Percentiles rank a stretch among this genome's conserved stretches.
Evolutionary conservation across 208 protist genomes (phyloP).

Genomic region (Sergeia podlipaevii): DNA sequence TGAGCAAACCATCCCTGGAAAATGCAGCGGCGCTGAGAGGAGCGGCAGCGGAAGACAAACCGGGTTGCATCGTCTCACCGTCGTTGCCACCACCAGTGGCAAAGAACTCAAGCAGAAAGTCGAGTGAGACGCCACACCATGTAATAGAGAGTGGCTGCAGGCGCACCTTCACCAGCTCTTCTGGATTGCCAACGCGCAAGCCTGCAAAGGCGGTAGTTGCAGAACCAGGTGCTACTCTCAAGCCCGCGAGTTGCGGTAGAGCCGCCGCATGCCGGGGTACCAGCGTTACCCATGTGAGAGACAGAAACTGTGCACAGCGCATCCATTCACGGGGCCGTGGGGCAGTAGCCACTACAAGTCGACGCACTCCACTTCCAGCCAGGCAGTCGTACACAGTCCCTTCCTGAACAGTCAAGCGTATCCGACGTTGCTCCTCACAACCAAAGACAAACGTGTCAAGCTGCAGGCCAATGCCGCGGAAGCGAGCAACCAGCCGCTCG

Average conservation of each 20-base stretch:
- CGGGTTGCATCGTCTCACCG: too few species aligned
- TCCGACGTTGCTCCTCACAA: constrained; percentile 34
- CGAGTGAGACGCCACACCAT: constrained; percentile 27
- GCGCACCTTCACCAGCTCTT: constrained; percentile 33
- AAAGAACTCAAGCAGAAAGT: constrained; percentile 23
- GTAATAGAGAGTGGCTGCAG: constrained; percentile 52
- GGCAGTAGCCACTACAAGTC: constrained; percentile 39
- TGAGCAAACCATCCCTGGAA: background rate
- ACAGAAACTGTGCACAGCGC: constrained; percentile 13
- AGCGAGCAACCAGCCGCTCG: constrained; percentile 46
- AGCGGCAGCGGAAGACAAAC: background rate
- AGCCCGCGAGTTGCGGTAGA: constrained; percentile 10
- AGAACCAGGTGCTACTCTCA: too few species aligned
- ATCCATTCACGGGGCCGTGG: constrained; percentile 1
- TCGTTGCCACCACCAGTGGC: too few species aligned
- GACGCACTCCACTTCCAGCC: constrained; percentile 40
- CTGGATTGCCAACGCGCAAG: constrained; percentile 22
- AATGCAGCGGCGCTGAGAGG: too few species aligned
- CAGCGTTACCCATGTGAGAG: constrained; percentile 26
- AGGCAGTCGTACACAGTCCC: constrained; percentile 57
- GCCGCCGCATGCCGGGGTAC: constrained; percentile 13
- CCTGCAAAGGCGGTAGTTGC: too few species aligned
- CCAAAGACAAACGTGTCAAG: constrained; percentile 38
- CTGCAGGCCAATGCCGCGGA: constrained; percentile 43
- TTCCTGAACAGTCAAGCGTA: constrained; percentile 37